Conservation (phyloP, 345 rosid genomes). For the Clausena lansium region DNA sequence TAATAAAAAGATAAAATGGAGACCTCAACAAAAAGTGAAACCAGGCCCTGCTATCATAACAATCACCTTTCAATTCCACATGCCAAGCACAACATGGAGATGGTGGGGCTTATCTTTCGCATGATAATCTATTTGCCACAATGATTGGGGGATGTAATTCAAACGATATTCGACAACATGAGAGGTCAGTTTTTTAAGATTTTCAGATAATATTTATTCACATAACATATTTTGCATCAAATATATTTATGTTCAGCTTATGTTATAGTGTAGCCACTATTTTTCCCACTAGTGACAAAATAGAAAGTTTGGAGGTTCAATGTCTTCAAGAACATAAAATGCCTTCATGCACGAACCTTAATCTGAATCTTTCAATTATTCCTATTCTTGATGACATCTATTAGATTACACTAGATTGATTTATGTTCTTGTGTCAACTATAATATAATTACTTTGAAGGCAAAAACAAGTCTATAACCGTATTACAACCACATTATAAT, state of each 20-base stretch:
- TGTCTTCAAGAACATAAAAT: background rate
- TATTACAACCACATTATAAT: background rate
- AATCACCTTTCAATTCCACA: constrained; percentile 15
- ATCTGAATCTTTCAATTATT: background rate
- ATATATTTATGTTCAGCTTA: background rate
- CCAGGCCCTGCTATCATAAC: constrained; percentile 4
- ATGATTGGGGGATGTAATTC: constrained; percentile 8
- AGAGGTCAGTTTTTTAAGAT: constrained; percentile 3
- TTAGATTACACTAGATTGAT: background rate
- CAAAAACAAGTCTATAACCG: too few relatives aligned
- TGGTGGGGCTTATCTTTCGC: constrained; percentile 7
- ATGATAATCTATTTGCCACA: background rate
- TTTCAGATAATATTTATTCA: background rate
- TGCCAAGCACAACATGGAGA: constrained; percentile 11
- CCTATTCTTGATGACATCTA: background rate
- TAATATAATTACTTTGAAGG: background rate
- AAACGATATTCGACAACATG: background rate
- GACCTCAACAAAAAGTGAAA: background rate
- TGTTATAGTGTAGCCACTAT: background rate
- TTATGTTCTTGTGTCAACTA: background rate
- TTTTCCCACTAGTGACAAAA: background rate
- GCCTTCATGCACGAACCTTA: background rate
- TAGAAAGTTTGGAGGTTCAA: background rate
- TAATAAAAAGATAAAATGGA: background rate
- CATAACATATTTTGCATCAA: background rate